A percentile compares a stretch with the other conserved stretches of the same genome.
Evolutionary conservation across 73 alveolate genomes (phyloP).

Genomic region (Uronychia setigera): DNA sequence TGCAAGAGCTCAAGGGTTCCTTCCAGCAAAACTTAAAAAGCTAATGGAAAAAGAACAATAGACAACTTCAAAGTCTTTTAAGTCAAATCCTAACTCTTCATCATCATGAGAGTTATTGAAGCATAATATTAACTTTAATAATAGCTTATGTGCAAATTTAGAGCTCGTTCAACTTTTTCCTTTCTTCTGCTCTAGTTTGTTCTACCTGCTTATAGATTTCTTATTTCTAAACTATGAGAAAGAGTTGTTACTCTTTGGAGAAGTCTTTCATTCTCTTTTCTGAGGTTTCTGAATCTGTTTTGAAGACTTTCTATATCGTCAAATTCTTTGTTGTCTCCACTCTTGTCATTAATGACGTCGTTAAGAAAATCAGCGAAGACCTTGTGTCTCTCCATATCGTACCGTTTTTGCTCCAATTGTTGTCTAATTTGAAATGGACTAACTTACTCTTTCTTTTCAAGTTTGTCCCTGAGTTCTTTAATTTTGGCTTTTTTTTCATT

Average conservation of each 20-base stretch:
- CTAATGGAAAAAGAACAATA: too few species aligned
- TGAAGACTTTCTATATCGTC: slow-evolving; percentile 48
- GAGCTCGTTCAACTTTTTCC: slow-evolving; percentile 35
- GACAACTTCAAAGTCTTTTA: too few species aligned
- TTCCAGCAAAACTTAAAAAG: too few species aligned
- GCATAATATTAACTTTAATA: too few species aligned
- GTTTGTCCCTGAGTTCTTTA: slow-evolving; percentile 37
- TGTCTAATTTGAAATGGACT: background rate
- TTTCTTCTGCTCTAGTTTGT: slow-evolving; percentile 40
- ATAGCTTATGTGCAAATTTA: too few species aligned
- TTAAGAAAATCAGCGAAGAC: slow-evolving; percentile 51
- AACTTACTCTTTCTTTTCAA: slow-evolving; percentile 18
- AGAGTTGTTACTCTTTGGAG: slow-evolving; percentile 24
- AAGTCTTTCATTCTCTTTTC: slow-evolving; percentile 54
- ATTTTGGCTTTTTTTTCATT: slow-evolving; percentile 44
- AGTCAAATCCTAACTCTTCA: too few species aligned
- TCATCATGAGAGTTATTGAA: too few species aligned
- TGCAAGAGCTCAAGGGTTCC: too few species aligned
- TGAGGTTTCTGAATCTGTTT: slow-evolving; percentile 53
- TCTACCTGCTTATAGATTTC: slow-evolving; percentile 56
- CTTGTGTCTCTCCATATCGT: slow-evolving; percentile 38
- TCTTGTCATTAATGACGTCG: slow-evolving; percentile 54
- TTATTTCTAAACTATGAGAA: slow-evolving; percentile 18
- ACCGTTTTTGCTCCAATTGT: background rate
- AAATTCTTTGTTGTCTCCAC: slow-evolving; percentile 57